Evolutionary conservation across 108 stramenopile species (phyloP).

Genomic region (Nitzschia palea): DNA sequence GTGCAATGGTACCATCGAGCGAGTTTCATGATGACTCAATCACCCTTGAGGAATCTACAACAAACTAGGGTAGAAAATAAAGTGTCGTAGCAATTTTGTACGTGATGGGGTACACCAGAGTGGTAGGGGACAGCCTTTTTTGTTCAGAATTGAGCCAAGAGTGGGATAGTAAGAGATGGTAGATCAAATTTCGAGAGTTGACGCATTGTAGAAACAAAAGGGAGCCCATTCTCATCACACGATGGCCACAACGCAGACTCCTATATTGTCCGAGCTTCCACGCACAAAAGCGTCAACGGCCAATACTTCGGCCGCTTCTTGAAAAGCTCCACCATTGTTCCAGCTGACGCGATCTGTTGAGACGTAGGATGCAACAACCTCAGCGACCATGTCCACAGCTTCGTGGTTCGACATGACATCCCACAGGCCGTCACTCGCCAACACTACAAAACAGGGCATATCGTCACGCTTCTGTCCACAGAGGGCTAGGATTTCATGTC

Average conservation of each 20-base stretch:
- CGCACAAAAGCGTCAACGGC: slow-evolving; percentile 90
- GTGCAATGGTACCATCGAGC: no score
- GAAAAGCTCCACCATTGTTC: slow-evolving; percentile 56
- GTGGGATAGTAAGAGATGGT: no score
- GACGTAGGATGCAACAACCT: slow-evolving; percentile 24
- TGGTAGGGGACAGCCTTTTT: no score
- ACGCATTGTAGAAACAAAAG: no score
- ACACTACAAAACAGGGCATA: slow-evolving; percentile 78
- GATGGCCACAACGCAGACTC: slow-evolving; percentile 75
- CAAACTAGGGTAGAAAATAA: no score
- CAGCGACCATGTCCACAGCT: slow-evolving; percentile 73
- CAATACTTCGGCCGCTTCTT: slow-evolving; percentile 78
- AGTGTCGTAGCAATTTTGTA: no score
- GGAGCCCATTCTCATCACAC: not conserved
- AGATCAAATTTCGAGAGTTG: no score
- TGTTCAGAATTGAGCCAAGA: no score
- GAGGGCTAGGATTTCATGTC: slow-evolving; percentile 34
- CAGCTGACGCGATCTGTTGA: slow-evolving; percentile 23
- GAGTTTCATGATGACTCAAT: no score
- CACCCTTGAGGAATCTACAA: no score
- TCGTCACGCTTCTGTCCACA: slow-evolving; percentile 30
- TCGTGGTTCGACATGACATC: slow-evolving; percentile 92
- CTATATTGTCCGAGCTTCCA: slow-evolving; percentile 93
- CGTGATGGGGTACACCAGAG: no score
- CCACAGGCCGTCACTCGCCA: slow-evolving; percentile 96